Evolutionary conservation across 805 yeast genomes (phyloP), one percentile per base, ranked within the genome.

Genomic region (Monosporozyma siamensis): DNA sequence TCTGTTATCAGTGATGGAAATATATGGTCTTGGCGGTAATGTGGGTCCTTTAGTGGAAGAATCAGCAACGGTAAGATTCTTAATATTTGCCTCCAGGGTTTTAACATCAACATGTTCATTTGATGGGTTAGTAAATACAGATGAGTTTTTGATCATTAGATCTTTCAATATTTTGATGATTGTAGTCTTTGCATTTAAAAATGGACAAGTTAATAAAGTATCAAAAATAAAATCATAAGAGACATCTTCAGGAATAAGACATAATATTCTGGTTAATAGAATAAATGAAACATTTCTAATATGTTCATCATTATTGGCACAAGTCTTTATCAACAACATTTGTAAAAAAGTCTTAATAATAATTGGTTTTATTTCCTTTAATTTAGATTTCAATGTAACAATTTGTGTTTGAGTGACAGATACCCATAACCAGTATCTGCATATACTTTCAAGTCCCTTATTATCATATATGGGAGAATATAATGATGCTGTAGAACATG

Each of bases 121-220:
- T 29, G 32, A 6, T 29, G 32, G 20, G 10, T 15, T 14, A 15
- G 32, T 29, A 15, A 29, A 5, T 6, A n/a, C 20, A 4, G 8
- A 14, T 8, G 38, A 18, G 41, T 35, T 22, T 34, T 73, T 70
- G 5, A 70, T 51, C 53, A 79, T 61, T 48, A 87, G 67, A 48
- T 78, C 82, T 57, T 82, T 86, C 53, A 87, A 69, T 21, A 86
- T 76, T 4, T 79, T 75, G 15, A 86, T 71, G 29, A 78, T 64
- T 3, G 76, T 75, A 18, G 78, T 68, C 48, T 77, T 77, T n/a
- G 76, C 74, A 27, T 72, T 70, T 30, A 69, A 76, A 54, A 71
- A 77, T 1, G 94, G 92, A 53, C 94, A 84, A 38, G 74, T 69
- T 22, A 69, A 65, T 39, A 90, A 65, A 0, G 89, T 72, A 55